A percentile compares a stretch with the other conserved stretches of the same genome.
phyloP scores from a whole-genome alignment of 805 yeast genomes.

The Lachancea dasiensis region DNA sequence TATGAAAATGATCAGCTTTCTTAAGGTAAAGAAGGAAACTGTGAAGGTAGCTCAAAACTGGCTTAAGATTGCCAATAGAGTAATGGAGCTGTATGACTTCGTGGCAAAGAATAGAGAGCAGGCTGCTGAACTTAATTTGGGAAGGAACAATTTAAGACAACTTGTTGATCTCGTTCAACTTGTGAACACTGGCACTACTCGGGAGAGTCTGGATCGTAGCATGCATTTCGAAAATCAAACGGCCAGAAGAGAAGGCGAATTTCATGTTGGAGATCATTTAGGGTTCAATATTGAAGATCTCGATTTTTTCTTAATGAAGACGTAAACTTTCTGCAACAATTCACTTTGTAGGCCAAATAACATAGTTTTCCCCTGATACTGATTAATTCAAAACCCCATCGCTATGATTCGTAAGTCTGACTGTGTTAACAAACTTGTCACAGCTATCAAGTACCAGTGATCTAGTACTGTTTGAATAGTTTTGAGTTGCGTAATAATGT shows the following conservation, averaged over 20 bases:
- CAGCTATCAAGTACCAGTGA: too few relatives aligned
- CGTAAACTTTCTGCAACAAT: neutral
- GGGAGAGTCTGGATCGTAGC: neutral
- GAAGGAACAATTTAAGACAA: constrained; percentile 4
- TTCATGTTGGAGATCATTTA: neutral
- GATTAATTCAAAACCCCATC: too few relatives aligned
- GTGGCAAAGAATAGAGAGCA: constrained; percentile 5
- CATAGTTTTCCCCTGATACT: too few relatives aligned
- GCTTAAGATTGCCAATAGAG: constrained; percentile 3
- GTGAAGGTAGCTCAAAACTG: constrained; percentile 5
- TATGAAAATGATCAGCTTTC: neutral
- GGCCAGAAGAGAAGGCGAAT: neutral
- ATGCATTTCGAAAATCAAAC: neutral
- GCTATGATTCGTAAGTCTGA: too few relatives aligned
- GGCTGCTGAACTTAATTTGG: constrained; percentile 2
- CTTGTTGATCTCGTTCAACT: constrained; percentile 1
- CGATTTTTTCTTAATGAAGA: constrained; percentile 1
- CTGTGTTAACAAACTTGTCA: too few relatives aligned
- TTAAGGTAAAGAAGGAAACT: constrained; percentile 1
- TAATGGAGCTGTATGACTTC: constrained; percentile 6
- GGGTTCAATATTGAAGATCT: neutral
- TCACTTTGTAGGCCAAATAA: neutral
- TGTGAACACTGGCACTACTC: constrained; percentile 1
- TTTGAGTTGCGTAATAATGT: too few relatives aligned
- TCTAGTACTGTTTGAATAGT: too few relatives aligned